Base-by-base conservation (phyloP, 2,329 filamentous ascomycete genomes). In the Colletotrichum costaricense region DNA sequence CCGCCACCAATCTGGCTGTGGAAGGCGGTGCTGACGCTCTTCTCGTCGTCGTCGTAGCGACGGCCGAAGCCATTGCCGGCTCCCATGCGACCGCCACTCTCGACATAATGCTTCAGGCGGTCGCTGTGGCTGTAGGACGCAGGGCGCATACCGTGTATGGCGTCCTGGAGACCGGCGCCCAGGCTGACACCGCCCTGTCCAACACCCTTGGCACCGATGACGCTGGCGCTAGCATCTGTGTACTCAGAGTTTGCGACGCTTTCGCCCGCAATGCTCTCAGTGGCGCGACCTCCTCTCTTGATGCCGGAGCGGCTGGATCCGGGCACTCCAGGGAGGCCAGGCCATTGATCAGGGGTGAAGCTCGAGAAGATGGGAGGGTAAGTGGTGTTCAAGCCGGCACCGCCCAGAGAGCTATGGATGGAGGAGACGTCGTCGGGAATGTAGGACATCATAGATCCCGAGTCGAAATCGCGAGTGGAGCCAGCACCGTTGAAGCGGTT, bases 351-450 rank as follows among this genome's bases (percentile, higher is more conserved):
- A 11, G 92, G 88, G 42, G 93, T 92, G 84, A 99, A 98, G 81
- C 93, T 94, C 69, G 95, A 95, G 84, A 99, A 99, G 93, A 98
- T 97, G 22, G 94, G 93, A 19, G 97, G 97, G 81, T 96, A 98
- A 28, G 95, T 94, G 60, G 93, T 92, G 66, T 92, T 84, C 35
- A 97, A 88, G n/a, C 93, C 93, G 46, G 94, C 93, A 49, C 95
- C 95, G 67, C 95, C 95, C 64, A 98, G 90, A 57, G 95, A 98
- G 60, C 95, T 95, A 82, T 98, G 96, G 58, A 99, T 93, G 2
- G 95, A 98, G 9, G 96, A 98, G 54, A 98, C 95, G 82, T 99
- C 97, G 79, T 99, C 97, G 2, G 96, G 95, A 74, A 99, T 98
- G 81, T 97, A 98, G 19, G 96, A 97, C 78, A 98, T 89, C 80